phyloP scores from a whole-genome alignment of 805 yeast species.

The Suhomyces emberorum region DNA sequence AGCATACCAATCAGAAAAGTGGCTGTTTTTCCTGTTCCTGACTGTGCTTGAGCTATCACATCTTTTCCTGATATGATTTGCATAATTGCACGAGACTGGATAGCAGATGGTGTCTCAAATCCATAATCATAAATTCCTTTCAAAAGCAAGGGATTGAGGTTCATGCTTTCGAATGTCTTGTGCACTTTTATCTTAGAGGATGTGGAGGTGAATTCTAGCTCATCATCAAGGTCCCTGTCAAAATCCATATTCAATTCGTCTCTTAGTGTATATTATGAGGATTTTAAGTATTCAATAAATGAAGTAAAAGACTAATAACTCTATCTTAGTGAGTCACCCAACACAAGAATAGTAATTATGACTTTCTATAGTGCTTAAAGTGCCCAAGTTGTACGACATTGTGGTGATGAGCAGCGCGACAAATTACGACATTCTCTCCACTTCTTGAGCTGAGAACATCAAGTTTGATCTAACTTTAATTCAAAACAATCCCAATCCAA shows the following conservation, averaged over 20 bases:
- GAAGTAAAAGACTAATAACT: too few relatives aligned
- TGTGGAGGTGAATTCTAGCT: constrained; percentile 49
- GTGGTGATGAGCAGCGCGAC: too few relatives aligned
- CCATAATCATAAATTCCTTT: constrained; percentile 73
- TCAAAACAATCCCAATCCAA: too few relatives aligned
- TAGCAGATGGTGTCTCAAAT: constrained; percentile 77
- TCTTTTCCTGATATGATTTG: constrained; percentile 76
- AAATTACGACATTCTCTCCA: too few relatives aligned
- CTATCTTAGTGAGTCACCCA: too few relatives aligned
- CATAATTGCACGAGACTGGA: constrained; percentile 76
- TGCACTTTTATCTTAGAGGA: constrained; percentile 54
- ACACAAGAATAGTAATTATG: too few relatives aligned
- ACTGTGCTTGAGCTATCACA: constrained; percentile 79
- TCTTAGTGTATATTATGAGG: too few relatives aligned
- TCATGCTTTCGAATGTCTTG: constrained; percentile 43
- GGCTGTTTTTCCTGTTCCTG: constrained; percentile 91
- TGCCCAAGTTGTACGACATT: too few relatives aligned
- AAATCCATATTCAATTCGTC: constrained; percentile 45
- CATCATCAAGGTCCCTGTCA: constrained; percentile 57
- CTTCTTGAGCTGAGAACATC: too few relatives aligned
- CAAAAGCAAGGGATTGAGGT: constrained; percentile 35
- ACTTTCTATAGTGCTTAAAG: too few relatives aligned
- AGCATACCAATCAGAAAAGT: constrained; percentile 75
- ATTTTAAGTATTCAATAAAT: too few relatives aligned
- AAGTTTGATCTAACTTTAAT: too few relatives aligned